These are phyloP conservation scores for Plasmodium adleri DNA, from an alignment of 169 alveolate genomes.

Conservation along the genomic window DNA sequence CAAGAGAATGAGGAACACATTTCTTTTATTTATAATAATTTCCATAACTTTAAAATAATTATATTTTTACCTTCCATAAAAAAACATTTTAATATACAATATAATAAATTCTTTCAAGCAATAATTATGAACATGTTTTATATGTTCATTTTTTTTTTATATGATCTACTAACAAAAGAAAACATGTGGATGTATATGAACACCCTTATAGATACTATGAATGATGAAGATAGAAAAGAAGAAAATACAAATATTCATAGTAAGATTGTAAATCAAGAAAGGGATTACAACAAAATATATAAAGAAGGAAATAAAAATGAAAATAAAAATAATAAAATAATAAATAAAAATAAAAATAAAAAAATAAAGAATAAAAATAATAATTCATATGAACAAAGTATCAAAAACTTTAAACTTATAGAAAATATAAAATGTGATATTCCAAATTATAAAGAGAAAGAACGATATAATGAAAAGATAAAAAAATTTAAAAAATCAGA, in stretches of 20 bases:
- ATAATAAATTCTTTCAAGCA: constrained; percentile 73
- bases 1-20: constrained; percentile 3
- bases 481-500: too few species aligned
- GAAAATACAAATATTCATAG: constrained; percentile 1
- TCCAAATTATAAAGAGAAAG: too few species aligned
- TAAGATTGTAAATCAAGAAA: background rate
- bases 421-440: too few species aligned
- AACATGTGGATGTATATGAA: constrained; percentile 30
- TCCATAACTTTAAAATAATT: constrained; percentile 39
- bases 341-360: constrained; percentile 3
- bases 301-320: background rate
- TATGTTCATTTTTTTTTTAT: constrained; percentile 38
- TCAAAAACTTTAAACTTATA: too few species aligned
- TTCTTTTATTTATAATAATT: constrained; percentile 31
- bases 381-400: too few species aligned
- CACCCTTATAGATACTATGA: constrained; percentile 23
- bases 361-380: too few species aligned
- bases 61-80: constrained; percentile 60
- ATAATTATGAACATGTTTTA: constrained; percentile 55
- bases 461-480: too few species aligned
- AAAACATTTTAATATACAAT: constrained; percentile 65
- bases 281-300: too few species aligned
- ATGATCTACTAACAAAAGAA: constrained; percentile 45
- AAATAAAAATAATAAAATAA: background rate
- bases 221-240: background rate